These are phyloP conservation scores for Aspergillus nanangensis DNA, from an alignment of 495 filamentous ascomycete species.

Conservation along the genomic window DNA sequence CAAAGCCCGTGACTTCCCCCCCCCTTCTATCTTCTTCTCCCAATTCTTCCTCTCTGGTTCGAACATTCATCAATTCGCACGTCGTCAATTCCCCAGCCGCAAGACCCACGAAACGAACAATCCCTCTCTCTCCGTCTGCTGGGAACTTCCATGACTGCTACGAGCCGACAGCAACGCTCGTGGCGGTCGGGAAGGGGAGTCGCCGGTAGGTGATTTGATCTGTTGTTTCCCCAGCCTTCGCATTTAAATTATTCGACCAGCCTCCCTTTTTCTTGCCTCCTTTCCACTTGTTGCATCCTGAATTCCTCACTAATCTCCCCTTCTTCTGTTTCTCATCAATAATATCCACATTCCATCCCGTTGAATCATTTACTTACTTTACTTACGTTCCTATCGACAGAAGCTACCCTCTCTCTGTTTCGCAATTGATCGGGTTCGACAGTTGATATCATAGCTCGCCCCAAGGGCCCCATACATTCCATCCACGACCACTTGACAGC, in stretches of 20 bases:
- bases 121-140: constrained; percentile 14
- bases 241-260: constrained; percentile 27
- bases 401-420: not conserved
- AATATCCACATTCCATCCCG: constrained; percentile 26
- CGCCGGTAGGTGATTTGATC: not conserved
- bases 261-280: constrained; percentile 11
- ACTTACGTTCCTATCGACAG: not conserved
- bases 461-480: not conserved
- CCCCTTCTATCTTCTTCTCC: constrained; percentile 1
- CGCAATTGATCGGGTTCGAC: no score
- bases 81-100: not conserved
- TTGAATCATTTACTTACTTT: constrained; percentile 7
- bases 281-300: not conserved
- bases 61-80: not conserved
- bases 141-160: constrained; percentile 18
- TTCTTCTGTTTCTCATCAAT: constrained; percentile 8
- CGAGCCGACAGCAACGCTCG: constrained; percentile 14
- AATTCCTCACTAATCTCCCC: constrained; percentile 2
- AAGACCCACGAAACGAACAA: not conserved
- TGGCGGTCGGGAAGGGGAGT: constrained; percentile 17
- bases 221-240: constrained; percentile 20
- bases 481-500: not conserved
- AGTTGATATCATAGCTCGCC: not conserved
- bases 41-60: constrained; percentile 1
- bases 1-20: not conserved